phyloP scores from a whole-genome alignment of 306 rosid genomes.

The Astragalus membranaceus region DNA sequence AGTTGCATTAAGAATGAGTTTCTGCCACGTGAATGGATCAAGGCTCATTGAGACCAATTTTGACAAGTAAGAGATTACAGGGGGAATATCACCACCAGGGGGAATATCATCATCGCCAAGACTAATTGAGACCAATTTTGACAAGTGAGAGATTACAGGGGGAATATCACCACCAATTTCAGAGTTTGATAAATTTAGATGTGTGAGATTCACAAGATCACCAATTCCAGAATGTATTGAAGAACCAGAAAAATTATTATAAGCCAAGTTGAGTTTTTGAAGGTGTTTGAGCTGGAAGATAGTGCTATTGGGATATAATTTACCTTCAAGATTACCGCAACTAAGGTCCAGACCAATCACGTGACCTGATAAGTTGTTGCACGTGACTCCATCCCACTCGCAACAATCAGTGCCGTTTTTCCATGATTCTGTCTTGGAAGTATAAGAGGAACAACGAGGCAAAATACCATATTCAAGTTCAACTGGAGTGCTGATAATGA shows the following conservation, averaged over 20 bases:
- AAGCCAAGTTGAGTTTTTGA: slow-evolving; percentile 17
- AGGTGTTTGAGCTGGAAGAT: slow-evolving; percentile 5
- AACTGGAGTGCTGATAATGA: background rate
- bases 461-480: rapidly evolving
- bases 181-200: background rate
- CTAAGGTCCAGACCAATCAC: slow-evolving; percentile 15
- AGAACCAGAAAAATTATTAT: background rate
- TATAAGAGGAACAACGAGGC: background rate
- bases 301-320: slow-evolving; percentile 5
- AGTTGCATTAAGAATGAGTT: background rate
- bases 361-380: background rate
- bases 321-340: background rate
- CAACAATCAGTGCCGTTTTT: background rate
- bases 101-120: background rate
- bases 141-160: slow-evolving; percentile 9
- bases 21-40: background rate
- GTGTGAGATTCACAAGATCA: background rate
- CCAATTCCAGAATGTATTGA: background rate
- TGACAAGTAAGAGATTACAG: no score
- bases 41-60: background rate
- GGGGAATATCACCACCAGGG: no score
- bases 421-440: slow-evolving; percentile 22
- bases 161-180: background rate
- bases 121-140: slow-evolving; percentile 22
- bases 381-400: slow-evolving; percentile 8